phyloP scores from a whole-genome alignment of 176 grass and related monocot genomes.

The Alopecurus myosuroides region DNA sequence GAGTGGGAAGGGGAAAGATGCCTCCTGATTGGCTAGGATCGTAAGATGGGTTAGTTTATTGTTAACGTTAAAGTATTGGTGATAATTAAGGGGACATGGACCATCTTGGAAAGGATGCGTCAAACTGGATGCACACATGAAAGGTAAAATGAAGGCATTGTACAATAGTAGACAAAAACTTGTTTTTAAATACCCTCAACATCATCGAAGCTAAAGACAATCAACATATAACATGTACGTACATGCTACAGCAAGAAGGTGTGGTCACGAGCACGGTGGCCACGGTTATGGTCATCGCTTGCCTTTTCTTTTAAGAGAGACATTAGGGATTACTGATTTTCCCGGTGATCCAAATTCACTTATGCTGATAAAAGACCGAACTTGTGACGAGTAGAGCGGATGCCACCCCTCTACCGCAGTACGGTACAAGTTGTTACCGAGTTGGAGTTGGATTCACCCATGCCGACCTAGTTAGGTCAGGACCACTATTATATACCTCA shows the following conservation, averaged over 20 bases:
- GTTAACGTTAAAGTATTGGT: slow-evolving; percentile 22
- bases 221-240: background rate
- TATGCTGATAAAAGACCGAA: no score
- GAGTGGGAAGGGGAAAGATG: slow-evolving; percentile 24
- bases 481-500: no score
- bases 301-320: background rate
- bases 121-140: slow-evolving; percentile 19
- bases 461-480: no score
- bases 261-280: background rate
- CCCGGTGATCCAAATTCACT: no score
- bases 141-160: background rate
- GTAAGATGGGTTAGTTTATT: slow-evolving; percentile 36
- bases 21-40: slow-evolving; percentile 31
- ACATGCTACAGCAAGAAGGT: background rate
- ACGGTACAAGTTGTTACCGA: no score
- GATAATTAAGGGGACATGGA: slow-evolving; percentile 6
- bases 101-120: slow-evolving; percentile 36
- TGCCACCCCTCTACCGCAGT: no score
- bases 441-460: no score
- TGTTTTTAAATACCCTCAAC: background rate
- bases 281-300: background rate
- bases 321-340: background rate
- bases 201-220: background rate
- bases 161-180: background rate
- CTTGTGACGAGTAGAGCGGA: no score